A percentile compares a stretch with the other conserved stretches of the same genome.
Conservation (phyloP, 2,329 filamentous ascomycete genomes). For the Hymenoscyphus fraxineus region DNA sequence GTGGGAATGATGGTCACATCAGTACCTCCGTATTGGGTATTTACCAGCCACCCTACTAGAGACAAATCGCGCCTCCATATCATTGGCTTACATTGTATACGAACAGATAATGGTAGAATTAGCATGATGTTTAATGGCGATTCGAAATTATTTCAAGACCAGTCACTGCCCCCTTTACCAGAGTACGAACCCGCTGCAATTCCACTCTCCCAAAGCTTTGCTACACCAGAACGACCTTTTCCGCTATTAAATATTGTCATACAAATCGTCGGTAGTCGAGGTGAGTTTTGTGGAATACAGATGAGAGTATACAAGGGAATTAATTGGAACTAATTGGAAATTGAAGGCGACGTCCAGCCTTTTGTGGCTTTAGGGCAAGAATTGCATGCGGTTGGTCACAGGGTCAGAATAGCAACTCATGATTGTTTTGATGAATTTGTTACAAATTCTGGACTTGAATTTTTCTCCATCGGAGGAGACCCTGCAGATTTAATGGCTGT, state of each 20-base stretch:
- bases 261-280: conserved; percentile 67
- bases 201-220: conserved; percentile 3
- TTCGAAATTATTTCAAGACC: background rate
- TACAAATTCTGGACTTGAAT: conserved; percentile 64
- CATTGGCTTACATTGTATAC: background rate
- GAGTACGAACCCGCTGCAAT: background rate
- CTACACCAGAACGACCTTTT: conserved; percentile 5
- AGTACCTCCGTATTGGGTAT: background rate
- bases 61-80: background rate
- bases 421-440: conserved; percentile 63
- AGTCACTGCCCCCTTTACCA: conserved; percentile 12
- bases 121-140: conserved; percentile 13
- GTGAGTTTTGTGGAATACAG: conserved; percentile 3
- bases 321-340: conserved; percentile 44
- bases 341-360: conserved; percentile 68
- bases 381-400: conserved; percentile 60
- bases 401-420: conserved; percentile 69
- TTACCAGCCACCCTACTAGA: background rate
- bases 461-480: conserved; percentile 59
- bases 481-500: conserved; percentile 12
- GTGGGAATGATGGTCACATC: background rate
- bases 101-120: conserved; percentile 12
- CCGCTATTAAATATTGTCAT: conserved; percentile 59
- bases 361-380: conserved; percentile 66
- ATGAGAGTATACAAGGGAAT: background rate